A percentile compares a stretch with the other conserved stretches of the same genome.
Conservation (phyloP, 352 stramenopile genomes). For the Pythium myriotylum region DNA sequence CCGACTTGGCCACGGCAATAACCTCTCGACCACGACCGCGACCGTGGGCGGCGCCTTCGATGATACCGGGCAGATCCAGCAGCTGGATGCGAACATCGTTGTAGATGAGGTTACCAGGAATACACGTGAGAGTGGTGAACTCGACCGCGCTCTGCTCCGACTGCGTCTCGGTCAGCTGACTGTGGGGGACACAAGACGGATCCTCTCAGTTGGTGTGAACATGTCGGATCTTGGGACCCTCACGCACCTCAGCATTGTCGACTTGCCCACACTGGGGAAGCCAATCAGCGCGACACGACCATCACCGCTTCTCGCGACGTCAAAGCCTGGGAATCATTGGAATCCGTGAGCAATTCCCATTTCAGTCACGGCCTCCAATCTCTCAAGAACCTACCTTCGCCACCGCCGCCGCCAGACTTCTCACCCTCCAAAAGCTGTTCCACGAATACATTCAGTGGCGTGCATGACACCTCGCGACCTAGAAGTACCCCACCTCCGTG, state of each 20-base stretch:
- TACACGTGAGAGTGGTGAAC: conserved; percentile 99
- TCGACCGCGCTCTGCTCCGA: conserved; percentile 97
- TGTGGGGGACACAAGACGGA: conserved; percentile 23
- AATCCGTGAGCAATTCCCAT: no score
- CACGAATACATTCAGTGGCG: not conserved
- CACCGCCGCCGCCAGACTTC: conserved; percentile 70
- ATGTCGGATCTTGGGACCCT: no score
- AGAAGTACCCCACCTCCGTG: conserved; percentile 77
- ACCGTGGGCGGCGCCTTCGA: conserved; percentile 98
- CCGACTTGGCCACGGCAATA: conserved; percentile 97
- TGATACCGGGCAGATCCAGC: conserved; percentile 99
- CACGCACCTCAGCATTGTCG: conserved; percentile 77
- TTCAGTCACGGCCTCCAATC: no score
- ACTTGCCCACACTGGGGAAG: conserved; percentile 91
- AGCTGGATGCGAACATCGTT: conserved; percentile 97
- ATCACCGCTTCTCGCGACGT: conserved; percentile 95
- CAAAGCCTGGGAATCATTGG: conserved; percentile 75
- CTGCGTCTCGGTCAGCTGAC: conserved; percentile 96
- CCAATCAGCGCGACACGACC: conserved; percentile 97
- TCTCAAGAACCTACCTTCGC: conserved; percentile 53
- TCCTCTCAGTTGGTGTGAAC: no score
- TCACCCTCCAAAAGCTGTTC: conserved; percentile 78
- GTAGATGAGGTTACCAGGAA: conserved; percentile 96
- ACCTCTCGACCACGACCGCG: conserved; percentile 98
- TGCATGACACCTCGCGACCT: conserved; percentile 1